Percentiles rank a stretch among this genome's conserved stretches.
These are phyloP conservation scores for Tulasnella sp. DNA, from an alignment of 768 basidiomycete species.

Conservation along the genomic window DNA sequence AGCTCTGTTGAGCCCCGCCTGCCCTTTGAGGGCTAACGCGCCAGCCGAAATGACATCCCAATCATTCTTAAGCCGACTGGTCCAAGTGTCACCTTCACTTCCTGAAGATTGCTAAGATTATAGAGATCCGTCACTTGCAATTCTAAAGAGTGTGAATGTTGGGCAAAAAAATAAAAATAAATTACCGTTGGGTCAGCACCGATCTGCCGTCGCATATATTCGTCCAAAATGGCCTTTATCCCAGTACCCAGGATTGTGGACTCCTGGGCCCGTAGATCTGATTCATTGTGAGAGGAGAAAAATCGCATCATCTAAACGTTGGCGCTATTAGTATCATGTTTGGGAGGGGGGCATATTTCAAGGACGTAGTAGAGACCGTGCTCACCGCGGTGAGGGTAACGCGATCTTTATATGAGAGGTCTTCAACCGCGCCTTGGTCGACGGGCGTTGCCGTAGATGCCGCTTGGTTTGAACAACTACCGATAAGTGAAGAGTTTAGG, in stretches of 20 bases:
- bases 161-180: neutral
- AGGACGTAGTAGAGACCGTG: neutral
- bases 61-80: neutral
- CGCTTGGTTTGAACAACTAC: neutral
- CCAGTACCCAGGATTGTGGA: neutral
- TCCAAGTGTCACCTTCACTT: neutral
- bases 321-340: neutral
- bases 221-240: neutral
- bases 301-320: neutral
- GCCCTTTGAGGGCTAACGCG: neutral
- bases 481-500: neutral
- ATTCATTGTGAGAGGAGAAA: neutral
- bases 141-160: neutral
- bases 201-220: neutral
- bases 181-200: neutral
- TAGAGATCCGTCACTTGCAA: neutral
- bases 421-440: neutral
- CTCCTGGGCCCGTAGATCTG: neutral
- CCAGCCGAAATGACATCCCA: neutral
- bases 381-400: neutral
- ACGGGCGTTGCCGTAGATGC: neutral
- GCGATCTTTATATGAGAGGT: neutral
- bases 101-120: neutral
- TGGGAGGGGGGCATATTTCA: neutral
- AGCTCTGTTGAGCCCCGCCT: neutral